A percentile compares a stretch with the other conserved stretches of the same genome.
phyloP scores from a whole-genome alignment of 768 basidiomycete genomes.

The Lactarius deliciosus region DNA sequence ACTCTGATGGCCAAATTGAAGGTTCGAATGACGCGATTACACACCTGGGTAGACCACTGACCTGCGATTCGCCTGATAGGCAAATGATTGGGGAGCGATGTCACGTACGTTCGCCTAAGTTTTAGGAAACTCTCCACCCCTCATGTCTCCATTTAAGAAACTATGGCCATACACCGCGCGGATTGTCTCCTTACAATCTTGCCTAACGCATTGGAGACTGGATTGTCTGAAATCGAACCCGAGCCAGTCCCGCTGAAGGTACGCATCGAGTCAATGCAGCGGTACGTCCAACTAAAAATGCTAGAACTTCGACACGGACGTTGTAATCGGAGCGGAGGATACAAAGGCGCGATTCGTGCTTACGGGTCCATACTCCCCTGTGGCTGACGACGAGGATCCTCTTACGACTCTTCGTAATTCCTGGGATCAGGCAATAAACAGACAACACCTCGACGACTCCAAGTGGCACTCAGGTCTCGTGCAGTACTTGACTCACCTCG shows the following conservation, averaged over 20 bases:
- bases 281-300: not conserved
- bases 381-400: conserved; percentile 31
- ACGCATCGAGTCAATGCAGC: not conserved
- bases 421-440: conserved; percentile 37
- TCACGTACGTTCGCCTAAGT: conserved; percentile 45
- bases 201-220: conserved; percentile 47
- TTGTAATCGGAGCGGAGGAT: conserved; percentile 33
- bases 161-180: conserved; percentile 48
- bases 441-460: conserved; percentile 40
- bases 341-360: conserved; percentile 38
- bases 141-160: conserved; percentile 39
- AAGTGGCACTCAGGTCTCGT: conserved; percentile 45
- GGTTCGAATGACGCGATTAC: conserved; percentile 35
- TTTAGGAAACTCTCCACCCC: not conserved
- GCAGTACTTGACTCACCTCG: conserved; percentile 41
- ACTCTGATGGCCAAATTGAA: conserved; percentile 68
- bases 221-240: conserved; percentile 45
- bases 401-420: conserved; percentile 31
- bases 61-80: conserved; percentile 11
- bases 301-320: conserved; percentile 54
- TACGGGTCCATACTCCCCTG: conserved; percentile 27
- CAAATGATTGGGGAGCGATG: conserved; percentile 64
- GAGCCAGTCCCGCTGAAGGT: conserved; percentile 54
- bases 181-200: conserved; percentile 40
- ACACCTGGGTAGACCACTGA: conserved; percentile 26